phyloP scores from a whole-genome alignment of 1,284 basidiomycete species.

The Cryptococcus amylolentus region DNA sequence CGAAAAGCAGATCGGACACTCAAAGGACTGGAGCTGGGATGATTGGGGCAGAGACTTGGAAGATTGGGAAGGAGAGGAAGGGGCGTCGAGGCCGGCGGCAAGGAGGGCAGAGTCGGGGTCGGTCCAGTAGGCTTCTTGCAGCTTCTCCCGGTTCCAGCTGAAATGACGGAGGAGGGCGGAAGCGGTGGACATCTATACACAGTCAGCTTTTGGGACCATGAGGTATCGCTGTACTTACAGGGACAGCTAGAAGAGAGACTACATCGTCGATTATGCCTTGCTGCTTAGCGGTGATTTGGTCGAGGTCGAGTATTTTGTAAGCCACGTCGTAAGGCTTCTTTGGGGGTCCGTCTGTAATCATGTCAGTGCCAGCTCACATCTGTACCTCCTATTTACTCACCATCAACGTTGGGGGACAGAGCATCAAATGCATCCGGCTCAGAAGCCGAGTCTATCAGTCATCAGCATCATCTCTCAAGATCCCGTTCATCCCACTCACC shows the following conservation, averaged over 20 bases:
- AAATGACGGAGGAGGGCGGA: conserved; percentile 78
- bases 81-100: conserved; percentile 62
- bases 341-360: conserved; percentile 26
- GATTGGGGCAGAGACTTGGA: conserved; percentile 38
- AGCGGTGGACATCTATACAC: conserved; percentile 54
- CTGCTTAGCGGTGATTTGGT: conserved; percentile 75
- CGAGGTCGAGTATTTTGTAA: conserved; percentile 63
- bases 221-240: conserved; percentile 58
- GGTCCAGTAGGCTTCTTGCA: conserved; percentile 95
- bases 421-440: conserved; percentile 45
- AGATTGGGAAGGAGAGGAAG: conserved; percentile 37
- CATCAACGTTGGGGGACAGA: conserved; percentile 41
- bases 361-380: not conserved
- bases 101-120: conserved; percentile 67
- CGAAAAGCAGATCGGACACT: conserved; percentile 88
- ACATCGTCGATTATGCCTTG: conserved; percentile 74
- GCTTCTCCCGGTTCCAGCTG: conserved; percentile 92
- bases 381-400: conserved; percentile 22
- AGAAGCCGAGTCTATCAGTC: conserved; percentile 25
- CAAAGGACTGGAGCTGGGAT: conserved; percentile 56
- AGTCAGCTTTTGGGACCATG: no score
- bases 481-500: conserved; percentile 23
- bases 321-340: conserved; percentile 49
- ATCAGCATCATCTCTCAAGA: not conserved
- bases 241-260: conserved; percentile 75